Evolutionary conservation across 768 basidiomycete species (phyloP).

Genomic region (Hygrophorus pudorinus): DNA sequence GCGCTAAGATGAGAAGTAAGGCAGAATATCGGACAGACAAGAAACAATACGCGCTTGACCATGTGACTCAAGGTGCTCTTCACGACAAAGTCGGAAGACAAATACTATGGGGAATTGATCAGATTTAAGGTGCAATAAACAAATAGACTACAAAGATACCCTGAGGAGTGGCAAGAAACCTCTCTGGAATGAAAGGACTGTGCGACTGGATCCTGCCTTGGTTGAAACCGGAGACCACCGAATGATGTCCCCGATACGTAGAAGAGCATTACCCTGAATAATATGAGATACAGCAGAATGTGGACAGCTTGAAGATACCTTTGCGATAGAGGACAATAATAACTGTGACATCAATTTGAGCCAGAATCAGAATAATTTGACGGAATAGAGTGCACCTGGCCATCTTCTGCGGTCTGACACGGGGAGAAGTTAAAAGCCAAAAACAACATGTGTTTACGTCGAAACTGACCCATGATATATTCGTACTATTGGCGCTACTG

Average conservation of each 20-base stretch:
- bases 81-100: constrained; percentile 48
- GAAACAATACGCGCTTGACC: constrained; percentile 33
- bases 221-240: constrained; percentile 32
- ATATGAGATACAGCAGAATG: background rate
- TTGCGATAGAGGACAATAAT: constrained; percentile 27
- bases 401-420: constrained; percentile 35
- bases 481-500: constrained; percentile 27
- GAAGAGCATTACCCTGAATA: constrained; percentile 37
- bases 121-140: background rate
- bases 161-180: constrained; percentile 45
- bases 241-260: constrained; percentile 40
- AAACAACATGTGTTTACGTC: background rate
- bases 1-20: constrained; percentile 20
- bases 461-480: constrained; percentile 30
- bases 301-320: constrained; percentile 17
- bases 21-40: background rate
- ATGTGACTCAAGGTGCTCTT: constrained; percentile 42
- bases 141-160: constrained; percentile 18
- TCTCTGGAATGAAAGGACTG: constrained; percentile 46
- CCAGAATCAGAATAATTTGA: background rate
- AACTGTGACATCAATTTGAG: constrained; percentile 19
- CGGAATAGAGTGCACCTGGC: constrained; percentile 29
- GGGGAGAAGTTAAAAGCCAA: constrained; percentile 2
- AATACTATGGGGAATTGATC: constrained; percentile 28
- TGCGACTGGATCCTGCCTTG: constrained; percentile 22